phyloP scores from a whole-genome alignment of 2,329 filamentous ascomycete genomes.

The Sphaerulina musiva region DNA sequence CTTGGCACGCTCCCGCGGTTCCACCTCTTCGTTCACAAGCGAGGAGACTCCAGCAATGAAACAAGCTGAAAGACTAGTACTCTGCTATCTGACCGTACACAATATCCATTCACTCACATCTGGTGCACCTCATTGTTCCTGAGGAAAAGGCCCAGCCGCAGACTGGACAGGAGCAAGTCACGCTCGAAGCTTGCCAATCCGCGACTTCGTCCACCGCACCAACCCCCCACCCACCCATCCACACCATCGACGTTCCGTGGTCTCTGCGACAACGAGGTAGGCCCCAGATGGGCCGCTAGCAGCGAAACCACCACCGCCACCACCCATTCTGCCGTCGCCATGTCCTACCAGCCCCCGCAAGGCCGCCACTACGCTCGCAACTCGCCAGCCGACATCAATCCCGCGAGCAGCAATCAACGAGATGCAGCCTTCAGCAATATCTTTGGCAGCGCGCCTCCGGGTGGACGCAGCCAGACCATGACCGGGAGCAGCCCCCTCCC shows the following conservation, averaged over 20 bases:
- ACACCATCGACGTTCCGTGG: background rate
- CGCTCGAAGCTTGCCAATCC: background rate
- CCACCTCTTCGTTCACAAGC: background rate
- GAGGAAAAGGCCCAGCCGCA: background rate
- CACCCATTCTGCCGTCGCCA: constrained; percentile 26
- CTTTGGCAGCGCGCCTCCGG: constrained; percentile 78
- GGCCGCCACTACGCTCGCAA: constrained; percentile 32
- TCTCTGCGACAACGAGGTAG: constrained; percentile 1
- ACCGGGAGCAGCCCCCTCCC: constrained; percentile 64
- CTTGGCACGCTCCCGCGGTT: background rate
- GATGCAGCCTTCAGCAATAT: constrained; percentile 96
- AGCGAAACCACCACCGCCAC: constrained; percentile 5
- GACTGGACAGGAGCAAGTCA: background rate
- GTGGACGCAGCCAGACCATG: constrained; percentile 93
- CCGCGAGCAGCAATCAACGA: constrained; percentile 40
- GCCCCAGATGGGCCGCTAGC: constrained; percentile 21
- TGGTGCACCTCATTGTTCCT: background rate
- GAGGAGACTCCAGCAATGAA: background rate
- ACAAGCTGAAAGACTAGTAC: background rate
- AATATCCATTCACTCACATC: background rate
- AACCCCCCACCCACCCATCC: background rate
- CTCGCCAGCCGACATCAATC: constrained; percentile 8
- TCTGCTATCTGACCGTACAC: background rate
- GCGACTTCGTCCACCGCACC: background rate
- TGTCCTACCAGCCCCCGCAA: constrained; percentile 59